Conservation (phyloP, 176 grass and related monocot genomes). For the Calamus simplicifolius region DNA sequence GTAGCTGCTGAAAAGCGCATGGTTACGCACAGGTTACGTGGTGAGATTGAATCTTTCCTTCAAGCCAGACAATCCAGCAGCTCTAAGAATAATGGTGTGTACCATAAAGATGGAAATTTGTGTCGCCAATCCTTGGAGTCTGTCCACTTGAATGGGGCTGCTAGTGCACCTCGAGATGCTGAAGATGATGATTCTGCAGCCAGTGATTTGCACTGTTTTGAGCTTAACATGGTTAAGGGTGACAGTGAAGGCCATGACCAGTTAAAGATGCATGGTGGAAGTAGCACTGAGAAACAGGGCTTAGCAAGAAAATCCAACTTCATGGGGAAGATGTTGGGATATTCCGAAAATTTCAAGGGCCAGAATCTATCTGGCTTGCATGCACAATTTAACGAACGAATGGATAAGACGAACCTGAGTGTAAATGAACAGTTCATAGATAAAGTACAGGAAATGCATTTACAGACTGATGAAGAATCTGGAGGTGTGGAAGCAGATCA, state of each 20-base stretch:
- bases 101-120: slow-evolving; percentile 39
- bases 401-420: slow-evolving; percentile 16
- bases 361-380: slow-evolving; percentile 27
- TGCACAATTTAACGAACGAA: slow-evolving; percentile 10
- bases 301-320: slow-evolving; percentile 26
- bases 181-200: slow-evolving; percentile 83
- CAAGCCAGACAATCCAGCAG: slow-evolving; percentile 32
- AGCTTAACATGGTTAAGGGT: slow-evolving; percentile 54
- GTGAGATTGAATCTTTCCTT: slow-evolving; percentile 76
- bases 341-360: slow-evolving; percentile 23
- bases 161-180: slow-evolving; percentile 67
- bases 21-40: slow-evolving; percentile 52
- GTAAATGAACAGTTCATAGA: slow-evolving; percentile 24
- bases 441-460: slow-evolving; percentile 18
- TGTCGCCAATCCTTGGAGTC: slow-evolving; percentile 78
- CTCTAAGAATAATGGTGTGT: slow-evolving; percentile 19
- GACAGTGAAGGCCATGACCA: slow-evolving; percentile 24
- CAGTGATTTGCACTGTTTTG: slow-evolving; percentile 86
- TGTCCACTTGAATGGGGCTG: slow-evolving; percentile 71
- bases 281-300: slow-evolving; percentile 28
- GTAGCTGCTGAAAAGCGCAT: slow-evolving; percentile 30
- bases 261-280: slow-evolving; percentile 18
- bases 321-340: slow-evolving; percentile 30
- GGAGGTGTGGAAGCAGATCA: slow-evolving; percentile 16
- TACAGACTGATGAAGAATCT: slow-evolving; percentile 4